Conservation (phyloP, 352 stramenopile genomes). For the Pythium rishiriense region DNA sequence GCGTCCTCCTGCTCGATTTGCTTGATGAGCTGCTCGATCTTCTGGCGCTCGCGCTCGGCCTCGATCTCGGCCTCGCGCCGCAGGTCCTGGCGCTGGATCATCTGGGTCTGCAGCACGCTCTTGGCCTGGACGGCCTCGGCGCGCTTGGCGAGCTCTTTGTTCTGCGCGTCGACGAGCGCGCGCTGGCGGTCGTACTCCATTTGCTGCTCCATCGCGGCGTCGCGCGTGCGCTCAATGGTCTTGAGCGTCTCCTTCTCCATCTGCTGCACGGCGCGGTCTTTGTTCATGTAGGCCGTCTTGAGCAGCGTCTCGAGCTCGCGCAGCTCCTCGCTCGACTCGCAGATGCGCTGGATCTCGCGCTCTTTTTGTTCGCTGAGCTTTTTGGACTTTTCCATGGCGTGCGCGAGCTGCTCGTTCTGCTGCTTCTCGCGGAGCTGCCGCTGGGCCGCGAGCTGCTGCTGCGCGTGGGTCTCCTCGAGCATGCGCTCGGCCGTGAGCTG, state of each 20-base stretch:
- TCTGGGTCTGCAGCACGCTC: conserved; percentile 64
- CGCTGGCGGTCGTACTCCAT: conserved; percentile 92
- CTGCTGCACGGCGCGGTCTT: conserved; percentile 89
- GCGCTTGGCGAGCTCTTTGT: conserved; percentile 51
- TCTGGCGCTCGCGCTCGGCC: conserved; percentile 68
- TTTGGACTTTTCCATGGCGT: conserved; percentile 65
- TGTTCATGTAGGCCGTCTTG: conserved; percentile 94
- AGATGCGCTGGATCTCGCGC: conserved; percentile 90
- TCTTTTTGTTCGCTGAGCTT: conserved; percentile 71
- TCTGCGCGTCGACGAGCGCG: conserved; percentile 70
- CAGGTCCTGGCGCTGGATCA: conserved; percentile 67
- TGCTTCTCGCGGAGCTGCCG: conserved; percentile 44
- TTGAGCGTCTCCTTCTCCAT: conserved; percentile 82
- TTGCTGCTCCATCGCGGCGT: conserved; percentile 89
- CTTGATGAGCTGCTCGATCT: conserved; percentile 85
- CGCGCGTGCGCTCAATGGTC: conserved; percentile 68
- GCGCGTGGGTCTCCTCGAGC: conserved; percentile 50
- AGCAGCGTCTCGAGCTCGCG: conserved; percentile 88
- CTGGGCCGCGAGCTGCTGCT: conserved; percentile 24
- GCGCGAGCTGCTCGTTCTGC: conserved; percentile 75
- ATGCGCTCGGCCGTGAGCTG: conserved; percentile 72
- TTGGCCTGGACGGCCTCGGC: conserved; percentile 76
- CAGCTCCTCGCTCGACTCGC: conserved; percentile 88
- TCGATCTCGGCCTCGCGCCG: conserved; percentile 67
- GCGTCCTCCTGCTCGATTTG: conserved; percentile 88